A percentile compares a stretch with the other conserved stretches of the same genome.
These are phyloP conservation scores for Exobasidium cylindrosporum DNA, from an alignment of 1,284 basidiomycete species.

Conservation along the genomic window DNA sequence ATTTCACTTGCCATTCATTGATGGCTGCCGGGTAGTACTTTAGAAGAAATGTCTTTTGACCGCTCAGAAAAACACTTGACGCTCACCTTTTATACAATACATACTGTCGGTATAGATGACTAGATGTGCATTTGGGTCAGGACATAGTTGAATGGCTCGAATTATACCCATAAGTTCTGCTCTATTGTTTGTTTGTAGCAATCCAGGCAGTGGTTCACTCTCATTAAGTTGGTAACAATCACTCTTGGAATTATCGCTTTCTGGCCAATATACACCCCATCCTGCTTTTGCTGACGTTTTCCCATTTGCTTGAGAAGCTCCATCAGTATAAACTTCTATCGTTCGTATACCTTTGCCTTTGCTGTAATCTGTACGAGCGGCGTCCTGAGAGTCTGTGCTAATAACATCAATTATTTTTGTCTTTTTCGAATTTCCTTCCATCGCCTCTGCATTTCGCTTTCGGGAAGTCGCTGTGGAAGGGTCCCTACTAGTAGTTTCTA, in stretches of 20 bases:
- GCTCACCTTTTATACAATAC: conserved; percentile 64
- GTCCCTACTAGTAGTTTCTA: too few species aligned
- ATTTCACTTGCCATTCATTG: conserved; percentile 65
- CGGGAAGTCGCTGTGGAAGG: too few species aligned
- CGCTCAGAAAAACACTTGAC: neutral
- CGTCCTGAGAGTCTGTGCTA: too few species aligned
- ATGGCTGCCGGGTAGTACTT: too few species aligned
- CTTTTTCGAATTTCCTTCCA: too few species aligned
- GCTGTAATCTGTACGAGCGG: too few species aligned
- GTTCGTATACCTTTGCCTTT: too few species aligned
- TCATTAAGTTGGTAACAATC: conserved; percentile 63
- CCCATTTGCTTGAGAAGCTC: conserved; percentile 77
- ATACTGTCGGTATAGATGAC: conserved; percentile 73
- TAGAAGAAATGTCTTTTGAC: too few species aligned
- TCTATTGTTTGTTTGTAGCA: conserved; percentile 76
- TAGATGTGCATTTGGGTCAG: conserved; percentile 59
- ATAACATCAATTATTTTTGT: too few species aligned
- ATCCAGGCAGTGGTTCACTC: conserved; percentile 72
- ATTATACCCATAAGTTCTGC: conserved; percentile 79
- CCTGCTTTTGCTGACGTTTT: conserved; percentile 25
- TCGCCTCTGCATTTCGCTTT: too few species aligned
- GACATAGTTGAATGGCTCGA: conserved; percentile 68
- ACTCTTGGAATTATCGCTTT: conserved; percentile 17
- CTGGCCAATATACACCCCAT: conserved; percentile 46
- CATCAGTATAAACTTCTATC: conserved; percentile 72